Evolutionary conservation across 176 grass and related monocot genomes (phyloP).

Genomic region (Carex cristatella): DNA sequence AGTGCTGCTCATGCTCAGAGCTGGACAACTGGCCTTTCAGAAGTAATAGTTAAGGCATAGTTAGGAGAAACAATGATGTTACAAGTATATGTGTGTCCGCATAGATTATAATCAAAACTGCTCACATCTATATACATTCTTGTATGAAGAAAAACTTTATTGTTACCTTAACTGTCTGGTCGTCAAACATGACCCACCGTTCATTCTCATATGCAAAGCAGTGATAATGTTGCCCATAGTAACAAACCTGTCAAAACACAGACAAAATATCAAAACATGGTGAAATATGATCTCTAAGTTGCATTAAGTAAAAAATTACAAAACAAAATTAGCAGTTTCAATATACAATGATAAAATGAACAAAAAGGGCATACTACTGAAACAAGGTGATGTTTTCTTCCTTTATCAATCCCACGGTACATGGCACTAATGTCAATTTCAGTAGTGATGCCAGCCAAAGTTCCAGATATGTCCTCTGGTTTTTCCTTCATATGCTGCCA

Average conservation of each 20-base stretch:
- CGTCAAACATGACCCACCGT: constrained; percentile 96
- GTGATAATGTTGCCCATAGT: constrained; percentile 98
- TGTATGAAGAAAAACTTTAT: not conserved
- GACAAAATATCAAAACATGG: constrained; percentile 14
- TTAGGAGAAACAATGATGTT: not conserved
- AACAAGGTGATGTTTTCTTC: constrained; percentile 73
- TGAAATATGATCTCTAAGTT: not conserved
- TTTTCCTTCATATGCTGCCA: constrained; percentile 96
- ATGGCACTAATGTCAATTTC: constrained; percentile 80
- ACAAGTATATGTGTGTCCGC: not conserved
- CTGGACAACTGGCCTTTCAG: not conserved
- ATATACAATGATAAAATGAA: not conserved
- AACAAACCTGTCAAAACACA: constrained; percentile 65
- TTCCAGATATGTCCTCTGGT: constrained; percentile 89
- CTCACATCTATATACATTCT: not conserved
- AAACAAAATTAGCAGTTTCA: not conserved
- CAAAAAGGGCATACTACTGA: constrained; percentile 64
- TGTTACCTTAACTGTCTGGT: constrained; percentile 95
- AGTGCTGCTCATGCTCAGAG: not conserved
- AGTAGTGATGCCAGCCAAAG: constrained; percentile 75
- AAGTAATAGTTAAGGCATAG: not conserved
- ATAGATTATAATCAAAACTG: not conserved
- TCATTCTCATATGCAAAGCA: constrained; percentile 93
- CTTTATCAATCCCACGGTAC: constrained; percentile 77
- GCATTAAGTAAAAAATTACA: not conserved